Evolutionary conservation across 2,329 filamentous ascomycete species (phyloP).

Genomic region (Penicillium sp.): DNA sequence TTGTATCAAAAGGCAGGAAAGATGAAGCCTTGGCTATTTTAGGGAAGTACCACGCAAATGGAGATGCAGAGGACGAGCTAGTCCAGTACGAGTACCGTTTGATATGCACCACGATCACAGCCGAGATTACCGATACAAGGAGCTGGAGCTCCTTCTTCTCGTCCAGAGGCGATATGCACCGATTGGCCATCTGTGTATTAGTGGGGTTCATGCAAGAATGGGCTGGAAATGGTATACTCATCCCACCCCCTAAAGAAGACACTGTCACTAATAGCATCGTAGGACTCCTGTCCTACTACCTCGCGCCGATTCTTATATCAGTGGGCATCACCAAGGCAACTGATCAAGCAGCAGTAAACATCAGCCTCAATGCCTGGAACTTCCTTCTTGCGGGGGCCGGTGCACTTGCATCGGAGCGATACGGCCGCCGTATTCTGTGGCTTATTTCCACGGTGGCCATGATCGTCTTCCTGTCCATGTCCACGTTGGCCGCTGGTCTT

Average conservation of each 20-base stretch:
- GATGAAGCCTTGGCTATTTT: conserved; percentile 57
- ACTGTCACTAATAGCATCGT: background rate
- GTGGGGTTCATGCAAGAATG: conserved; percentile 23
- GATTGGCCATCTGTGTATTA: conserved; percentile 17
- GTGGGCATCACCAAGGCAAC: conserved; percentile 30
- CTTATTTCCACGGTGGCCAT: conserved; percentile 19
- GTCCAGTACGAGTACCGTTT: conserved; percentile 22
- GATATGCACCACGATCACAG: conserved; percentile 19
- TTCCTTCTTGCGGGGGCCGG: conserved; percentile 20
- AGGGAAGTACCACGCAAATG: conserved; percentile 58
- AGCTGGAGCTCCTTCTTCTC: conserved; percentile 19
- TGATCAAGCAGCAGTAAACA: conserved; percentile 28
- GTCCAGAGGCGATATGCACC: conserved; percentile 15
- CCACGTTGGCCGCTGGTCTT: conserved; percentile 22
- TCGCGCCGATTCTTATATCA: conserved; percentile 37
- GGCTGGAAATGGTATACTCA: conserved; percentile 20
- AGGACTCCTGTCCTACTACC: conserved; percentile 36
- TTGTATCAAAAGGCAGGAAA: conserved; percentile 57
- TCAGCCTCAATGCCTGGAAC: conserved; percentile 24
- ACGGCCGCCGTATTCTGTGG: conserved; percentile 24
- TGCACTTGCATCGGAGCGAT: conserved; percentile 22
- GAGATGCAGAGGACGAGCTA: conserved; percentile 30
- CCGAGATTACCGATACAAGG: conserved; percentile 11
- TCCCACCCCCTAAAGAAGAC: too few relatives aligned
- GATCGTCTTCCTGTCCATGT: conserved; percentile 24